Evolutionary conservation across 176 grass and related monocot genomes (phyloP), one percentile per base, ranked within the genome.

Genomic region (Bothriochloa decipiens): DNA sequence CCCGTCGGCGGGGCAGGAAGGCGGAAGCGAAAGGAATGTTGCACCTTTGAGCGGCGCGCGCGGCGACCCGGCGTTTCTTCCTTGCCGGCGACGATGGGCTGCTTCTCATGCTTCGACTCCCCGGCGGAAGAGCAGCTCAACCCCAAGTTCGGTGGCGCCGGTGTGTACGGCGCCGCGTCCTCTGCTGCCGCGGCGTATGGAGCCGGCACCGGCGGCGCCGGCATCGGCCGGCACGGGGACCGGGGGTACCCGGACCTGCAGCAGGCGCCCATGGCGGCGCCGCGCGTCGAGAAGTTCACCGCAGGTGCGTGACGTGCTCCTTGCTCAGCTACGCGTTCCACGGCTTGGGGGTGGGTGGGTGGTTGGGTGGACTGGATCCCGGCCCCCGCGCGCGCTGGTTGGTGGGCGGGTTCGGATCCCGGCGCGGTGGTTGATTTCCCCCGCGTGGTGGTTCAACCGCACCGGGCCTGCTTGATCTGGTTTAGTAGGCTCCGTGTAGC

Each of bases 71-170:
- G 52, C 16, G 8, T 14, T 39, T 2, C 57, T 53, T 70, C 64
- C 52, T 75, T 33, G 40, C 49, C 49, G n/a, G 12, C 47, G n/a
- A 3, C 47, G 76, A 96, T 96, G 93, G 88, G 88, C 87, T 96
- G 91, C 65, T 96, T 96, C 77, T 85, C 88, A 82, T 96, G 93
- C 85, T 96, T 96, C 63, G 93, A 92, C 66, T 82, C 88, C 3
- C 87, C 76, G 14, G 89, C 87, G 4, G 93, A 96, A 40, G 88
- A 81, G 83, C 90, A 92, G 73, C 84, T 96, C 29, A 93, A 94
- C 74, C 89, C 92, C 76, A 94, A 91, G 71, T 77, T 83, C 18
- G 80, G 77, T 4, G 76, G 50, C 62, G 72, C 49, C 9, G 81
- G 73, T 29, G 71, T 50, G 74, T 90, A 91, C 77, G 78, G 78